Evolutionary conservation across 257 asterid species (phyloP).

Genomic region (Solanum ossicruentum): DNA sequence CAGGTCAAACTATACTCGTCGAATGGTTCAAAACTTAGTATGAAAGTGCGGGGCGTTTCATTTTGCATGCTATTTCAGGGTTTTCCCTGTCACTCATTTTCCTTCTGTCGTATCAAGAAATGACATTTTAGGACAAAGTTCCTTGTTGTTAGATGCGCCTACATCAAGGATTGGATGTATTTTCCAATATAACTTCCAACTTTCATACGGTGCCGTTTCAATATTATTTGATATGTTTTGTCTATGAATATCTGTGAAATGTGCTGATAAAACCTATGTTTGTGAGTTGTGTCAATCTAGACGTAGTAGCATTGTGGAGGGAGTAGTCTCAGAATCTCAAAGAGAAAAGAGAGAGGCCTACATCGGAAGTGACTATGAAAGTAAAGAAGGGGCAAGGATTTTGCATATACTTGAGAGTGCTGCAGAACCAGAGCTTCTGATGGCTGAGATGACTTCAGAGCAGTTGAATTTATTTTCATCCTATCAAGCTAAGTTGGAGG

Average conservation of each 20-base stretch:
- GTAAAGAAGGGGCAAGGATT: slow-evolving; percentile 91
- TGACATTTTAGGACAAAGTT: neutral
- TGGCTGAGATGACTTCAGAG: slow-evolving; percentile 95
- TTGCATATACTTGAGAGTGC: slow-evolving; percentile 87
- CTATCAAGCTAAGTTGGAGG: slow-evolving; percentile 83
- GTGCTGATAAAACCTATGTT: neutral
- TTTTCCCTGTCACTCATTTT: neutral
- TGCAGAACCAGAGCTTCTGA: slow-evolving; percentile 91
- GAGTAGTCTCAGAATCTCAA: slow-evolving; percentile 56
- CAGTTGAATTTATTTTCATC: slow-evolving; percentile 67
- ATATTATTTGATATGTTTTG: neutral
- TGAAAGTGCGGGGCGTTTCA: too few relatives aligned
- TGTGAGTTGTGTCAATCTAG: slow-evolving; percentile 17
- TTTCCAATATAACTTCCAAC: neutral
- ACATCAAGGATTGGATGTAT: neutral
- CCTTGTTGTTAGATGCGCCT: neutral
- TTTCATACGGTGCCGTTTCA: neutral
- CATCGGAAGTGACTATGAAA: slow-evolving; percentile 35
- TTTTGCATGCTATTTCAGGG: neutral
- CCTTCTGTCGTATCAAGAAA: neutral
- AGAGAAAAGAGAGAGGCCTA: slow-evolving; percentile 32
- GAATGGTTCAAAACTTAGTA: neutral
- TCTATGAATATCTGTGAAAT: neutral
- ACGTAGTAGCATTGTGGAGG: slow-evolving; percentile 68
- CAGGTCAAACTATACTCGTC: neutral